phyloP scores from a whole-genome alignment of 768 basidiomycete genomes.

The Auricularia auricula-judae region DNA sequence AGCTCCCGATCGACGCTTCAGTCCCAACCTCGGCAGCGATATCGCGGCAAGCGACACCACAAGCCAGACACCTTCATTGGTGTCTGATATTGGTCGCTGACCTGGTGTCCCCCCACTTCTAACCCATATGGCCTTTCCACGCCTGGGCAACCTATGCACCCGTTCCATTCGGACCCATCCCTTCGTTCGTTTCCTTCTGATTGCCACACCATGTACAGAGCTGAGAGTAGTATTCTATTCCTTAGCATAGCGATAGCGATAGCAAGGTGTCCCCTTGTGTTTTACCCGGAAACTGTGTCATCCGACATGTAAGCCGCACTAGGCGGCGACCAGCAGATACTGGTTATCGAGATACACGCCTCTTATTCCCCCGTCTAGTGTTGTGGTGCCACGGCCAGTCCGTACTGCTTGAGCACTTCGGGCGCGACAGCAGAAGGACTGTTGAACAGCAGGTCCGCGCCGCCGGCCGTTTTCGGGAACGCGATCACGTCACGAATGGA shows the following conservation, averaged over 20 bases:
- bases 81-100: neutral
- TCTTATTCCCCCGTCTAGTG: neutral
- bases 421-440: slow-evolving; percentile 58
- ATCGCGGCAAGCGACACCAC: neutral
- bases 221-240: neutral
- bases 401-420: slow-evolving; percentile 30
- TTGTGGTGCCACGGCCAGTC: slow-evolving; percentile 3
- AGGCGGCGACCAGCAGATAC: neutral
- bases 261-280: neutral
- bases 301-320: neutral
- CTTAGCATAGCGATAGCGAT: neutral
- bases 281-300: neutral
- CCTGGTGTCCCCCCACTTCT: neutral
- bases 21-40: neutral
- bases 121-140: neutral
- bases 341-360: too few relatives aligned
- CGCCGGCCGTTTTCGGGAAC: slow-evolving; percentile 83
- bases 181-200: neutral
- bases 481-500: slow-evolving; percentile 95
- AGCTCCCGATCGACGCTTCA: neutral
- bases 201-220: neutral
- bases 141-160: too few relatives aligned
- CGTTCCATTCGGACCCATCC: neutral
- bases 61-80: neutral
- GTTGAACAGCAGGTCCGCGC: slow-evolving; percentile 80